Base-by-base conservation (phyloP, 2,329 filamentous ascomycete genomes). In the Aspergillus aculeatus region DNA sequence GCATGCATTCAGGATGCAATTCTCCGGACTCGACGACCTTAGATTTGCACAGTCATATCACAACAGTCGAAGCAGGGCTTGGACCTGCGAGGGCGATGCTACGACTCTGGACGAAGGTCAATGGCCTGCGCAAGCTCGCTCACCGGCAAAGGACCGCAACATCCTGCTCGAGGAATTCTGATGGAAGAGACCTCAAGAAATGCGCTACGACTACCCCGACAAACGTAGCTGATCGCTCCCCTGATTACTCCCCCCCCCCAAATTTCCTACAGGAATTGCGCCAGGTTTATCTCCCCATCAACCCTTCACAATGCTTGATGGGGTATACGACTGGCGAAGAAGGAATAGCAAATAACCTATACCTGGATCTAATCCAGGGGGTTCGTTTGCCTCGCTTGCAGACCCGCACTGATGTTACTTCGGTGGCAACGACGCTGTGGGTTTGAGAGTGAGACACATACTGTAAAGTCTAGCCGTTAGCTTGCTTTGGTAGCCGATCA, bases 301-400 rank as follows among this genome's bases (percentile, higher is more conserved):
- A 70, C 65, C 67, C 63, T 62, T 72, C 56, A 65, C 79, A 71
- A 78, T 82, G 73, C 89, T 91, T 90, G 88, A 86, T 86, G 86
- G 91, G 92, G 89, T 96, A 96, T 87, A 96, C 90, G 87, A 86
- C 85, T 93, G 86, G 92, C 92, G 90, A 83, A 96, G 83, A 96
- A 78, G 70, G 83, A 95, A 79, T 72, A 74, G 58, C 68, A 71
- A 50, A 48, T 14, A 41, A 41, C 23, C 38, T 64, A 32, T 38
- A 12, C 54, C 59, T 64, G 69, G 66, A 66, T 56, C 55, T 47
- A n/a, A 52, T 69, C 54, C 64, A 60, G 59, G 48, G 14, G 54
- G 57, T 62, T 62, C 52, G 64, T 64, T 63, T 69, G 66, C 69
- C 74, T 76, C 69, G 66, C 73, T 76, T 75, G 76, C 76, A 78